phyloP scores from a whole-genome alignment of 2,329 filamentous ascomycete species.

The Cucurbitaria berberidis region DNA sequence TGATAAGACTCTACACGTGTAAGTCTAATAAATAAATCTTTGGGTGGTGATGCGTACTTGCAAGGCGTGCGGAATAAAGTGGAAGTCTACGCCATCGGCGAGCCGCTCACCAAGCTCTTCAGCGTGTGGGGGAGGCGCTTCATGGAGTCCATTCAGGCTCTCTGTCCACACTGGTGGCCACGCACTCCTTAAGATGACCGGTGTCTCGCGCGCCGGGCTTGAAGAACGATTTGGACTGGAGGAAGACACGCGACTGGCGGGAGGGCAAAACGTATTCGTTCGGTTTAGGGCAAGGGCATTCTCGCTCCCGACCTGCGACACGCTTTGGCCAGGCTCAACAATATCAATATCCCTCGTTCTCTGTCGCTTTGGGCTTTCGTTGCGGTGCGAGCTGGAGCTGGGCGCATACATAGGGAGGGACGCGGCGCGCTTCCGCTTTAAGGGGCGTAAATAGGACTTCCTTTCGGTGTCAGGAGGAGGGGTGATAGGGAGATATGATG shows the following conservation, averaged over 20 bases:
- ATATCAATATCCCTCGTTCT: conserved; percentile 16
- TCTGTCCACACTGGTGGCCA: conserved; percentile 17
- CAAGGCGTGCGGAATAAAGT: conserved; percentile 22
- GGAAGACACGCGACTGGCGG: conserved; percentile 18
- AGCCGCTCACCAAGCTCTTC: conserved; percentile 19
- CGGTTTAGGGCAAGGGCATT: conserved; percentile 13
- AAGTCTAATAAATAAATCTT: conserved; percentile 4
- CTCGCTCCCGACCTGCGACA: conserved; percentile 19
- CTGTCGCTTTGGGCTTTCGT: conserved; percentile 17
- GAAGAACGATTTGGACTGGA: conserved; percentile 14
- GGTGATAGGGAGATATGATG: conserved; percentile 6
- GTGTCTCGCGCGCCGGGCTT: conserved; percentile 21
- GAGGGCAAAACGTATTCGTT: conserved; percentile 17
- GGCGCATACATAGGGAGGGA: conserved; percentile 11
- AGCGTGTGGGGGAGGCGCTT: conserved; percentile 14
- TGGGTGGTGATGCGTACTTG: conserved; percentile 13
- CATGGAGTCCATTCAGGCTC: conserved; percentile 20
- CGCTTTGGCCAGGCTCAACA: conserved; percentile 18
- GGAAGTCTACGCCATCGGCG: conserved; percentile 17
- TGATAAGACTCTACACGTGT: conserved; percentile 15
- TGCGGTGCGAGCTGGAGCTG: conserved; percentile 13
- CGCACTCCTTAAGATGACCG: conserved; percentile 18
- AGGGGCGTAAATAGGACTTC: conserved; percentile 4
- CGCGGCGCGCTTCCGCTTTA: conserved; percentile 23
- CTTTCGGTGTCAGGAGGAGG: conserved; percentile 12